A percentile compares a stretch with the other conserved stretches of the same genome.
Conservation (phyloP, 257 asterid species). For the Solanum verrucosum region DNA sequence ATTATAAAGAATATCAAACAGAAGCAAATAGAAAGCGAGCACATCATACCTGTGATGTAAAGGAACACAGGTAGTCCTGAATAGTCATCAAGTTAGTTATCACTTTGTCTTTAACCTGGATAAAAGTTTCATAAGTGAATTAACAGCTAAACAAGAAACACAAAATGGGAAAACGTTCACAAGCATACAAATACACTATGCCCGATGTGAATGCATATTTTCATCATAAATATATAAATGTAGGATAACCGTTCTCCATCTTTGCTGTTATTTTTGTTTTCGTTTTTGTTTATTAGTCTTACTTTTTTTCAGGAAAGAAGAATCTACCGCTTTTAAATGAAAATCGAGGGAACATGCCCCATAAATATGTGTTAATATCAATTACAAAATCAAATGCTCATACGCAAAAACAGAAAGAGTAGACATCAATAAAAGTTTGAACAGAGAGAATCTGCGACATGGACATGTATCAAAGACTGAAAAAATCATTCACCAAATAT, state of each 20-base stretch:
- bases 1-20: neutral
- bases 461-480: neutral
- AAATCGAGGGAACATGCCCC: too few species aligned
- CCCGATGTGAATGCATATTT: neutral
- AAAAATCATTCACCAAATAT: neutral
- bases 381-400: neutral
- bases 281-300: too few species aligned
- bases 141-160: neutral
- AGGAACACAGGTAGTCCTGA: conserved; percentile 87
- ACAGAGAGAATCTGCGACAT: neutral
- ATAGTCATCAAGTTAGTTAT: conserved; percentile 63
- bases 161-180: neutral
- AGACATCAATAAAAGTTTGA: neutral
- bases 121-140: neutral
- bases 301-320: too few species aligned
- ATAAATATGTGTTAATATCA: neutral
- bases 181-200: neutral
- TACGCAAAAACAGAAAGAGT: neutral
- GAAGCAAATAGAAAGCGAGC: neutral
- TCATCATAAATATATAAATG: neutral
- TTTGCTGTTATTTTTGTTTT: neutral
- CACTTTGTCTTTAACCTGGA: conserved; percentile 48
- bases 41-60: conserved; percentile 58
- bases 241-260: neutral
- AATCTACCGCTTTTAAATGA: too few species aligned